Conservation (phyloP, 2,329 filamentous ascomycete genomes). For the Fusarium ambrosium region DNA sequence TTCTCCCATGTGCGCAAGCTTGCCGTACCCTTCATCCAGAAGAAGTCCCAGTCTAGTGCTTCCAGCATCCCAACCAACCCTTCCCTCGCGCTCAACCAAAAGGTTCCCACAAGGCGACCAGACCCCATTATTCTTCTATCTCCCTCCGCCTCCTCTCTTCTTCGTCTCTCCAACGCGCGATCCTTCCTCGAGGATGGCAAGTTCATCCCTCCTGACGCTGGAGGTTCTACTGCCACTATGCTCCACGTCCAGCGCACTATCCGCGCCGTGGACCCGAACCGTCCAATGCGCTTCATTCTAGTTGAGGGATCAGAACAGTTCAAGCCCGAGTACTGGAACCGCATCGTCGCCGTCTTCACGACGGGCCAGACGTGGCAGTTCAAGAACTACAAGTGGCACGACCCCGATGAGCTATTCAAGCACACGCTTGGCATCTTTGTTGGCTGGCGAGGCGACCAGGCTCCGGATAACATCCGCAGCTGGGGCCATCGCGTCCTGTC, state of each 20-base stretch:
- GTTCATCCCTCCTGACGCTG: conserved; percentile 82
- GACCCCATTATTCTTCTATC: conserved; percentile 97
- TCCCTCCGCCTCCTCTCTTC: conserved; percentile 92
- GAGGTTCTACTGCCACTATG: conserved; percentile 79
- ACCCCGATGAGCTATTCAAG: conserved; percentile 88
- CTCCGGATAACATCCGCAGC: conserved; percentile 81
- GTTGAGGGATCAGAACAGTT: conserved; percentile 95
- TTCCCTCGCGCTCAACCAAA: conserved; percentile 68
- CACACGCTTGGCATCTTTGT: conserved; percentile 91
- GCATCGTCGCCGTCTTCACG: conserved; percentile 96
- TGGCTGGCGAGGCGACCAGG: conserved; percentile 88
- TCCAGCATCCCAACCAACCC: conserved; percentile 58
- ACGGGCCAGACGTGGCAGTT: conserved; percentile 99
- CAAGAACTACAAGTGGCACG: conserved; percentile 96
- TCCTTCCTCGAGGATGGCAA: conserved; percentile 89
- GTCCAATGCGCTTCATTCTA: conserved; percentile 91
- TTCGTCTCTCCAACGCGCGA: conserved; percentile 96
- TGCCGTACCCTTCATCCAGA: conserved; percentile 80
- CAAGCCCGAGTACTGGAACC: conserved; percentile 97
- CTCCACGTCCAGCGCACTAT: conserved; percentile 86
- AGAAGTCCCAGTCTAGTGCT: conserved; percentile 62
- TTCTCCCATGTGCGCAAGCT: conserved; percentile 94
- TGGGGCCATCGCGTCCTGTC: conserved; percentile 89
- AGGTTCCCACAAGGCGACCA: conserved; percentile 63
- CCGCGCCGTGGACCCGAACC: conserved; percentile 76